Evolutionary conservation across 768 basidiomycete species (phyloP).

Genomic region (Boletus rubroflammeus): DNA sequence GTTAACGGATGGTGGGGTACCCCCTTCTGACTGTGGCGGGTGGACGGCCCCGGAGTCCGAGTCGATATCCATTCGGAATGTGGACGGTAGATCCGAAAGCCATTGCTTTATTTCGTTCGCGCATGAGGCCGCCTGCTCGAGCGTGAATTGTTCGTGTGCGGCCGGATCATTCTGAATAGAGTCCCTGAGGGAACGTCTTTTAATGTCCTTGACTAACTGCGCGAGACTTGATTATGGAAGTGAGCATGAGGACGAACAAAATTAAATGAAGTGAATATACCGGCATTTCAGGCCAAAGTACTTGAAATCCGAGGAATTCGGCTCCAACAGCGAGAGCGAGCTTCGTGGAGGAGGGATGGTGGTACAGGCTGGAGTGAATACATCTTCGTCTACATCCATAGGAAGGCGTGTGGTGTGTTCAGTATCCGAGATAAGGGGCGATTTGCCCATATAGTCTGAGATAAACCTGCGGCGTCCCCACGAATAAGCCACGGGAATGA

Average conservation of each 20-base stretch:
- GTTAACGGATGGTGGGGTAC: slow-evolving; percentile 3
- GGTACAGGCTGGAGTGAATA: slow-evolving; percentile 46
- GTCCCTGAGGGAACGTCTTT: slow-evolving; percentile 47
- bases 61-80: slow-evolving; percentile 44
- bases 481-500: slow-evolving; percentile 10
- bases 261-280: slow-evolving; percentile 34
- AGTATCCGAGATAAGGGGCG: slow-evolving; percentile 54
- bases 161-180: slow-evolving; percentile 29
- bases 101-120: slow-evolving; percentile 57
- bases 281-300: slow-evolving; percentile 59
- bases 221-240: slow-evolving; percentile 44
- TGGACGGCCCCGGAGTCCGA: slow-evolving; percentile 24
- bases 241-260: neutral
- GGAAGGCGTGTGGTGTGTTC: slow-evolving; percentile 57
- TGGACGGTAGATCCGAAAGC: slow-evolving; percentile 48
- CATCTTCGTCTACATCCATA: slow-evolving; percentile 52
- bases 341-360: slow-evolving; percentile 39
- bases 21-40: slow-evolving; percentile 8
- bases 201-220: slow-evolving; percentile 59
- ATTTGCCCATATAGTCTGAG: slow-evolving; percentile 62
- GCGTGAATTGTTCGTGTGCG: slow-evolving; percentile 38
- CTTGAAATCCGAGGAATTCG: slow-evolving; percentile 35
- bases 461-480: slow-evolving; percentile 48
- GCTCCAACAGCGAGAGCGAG: slow-evolving; percentile 23
- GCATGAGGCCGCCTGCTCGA: slow-evolving; percentile 59